Conservation (phyloP, 2,329 filamentous ascomycete species). For the Geosmithia flava region DNA sequence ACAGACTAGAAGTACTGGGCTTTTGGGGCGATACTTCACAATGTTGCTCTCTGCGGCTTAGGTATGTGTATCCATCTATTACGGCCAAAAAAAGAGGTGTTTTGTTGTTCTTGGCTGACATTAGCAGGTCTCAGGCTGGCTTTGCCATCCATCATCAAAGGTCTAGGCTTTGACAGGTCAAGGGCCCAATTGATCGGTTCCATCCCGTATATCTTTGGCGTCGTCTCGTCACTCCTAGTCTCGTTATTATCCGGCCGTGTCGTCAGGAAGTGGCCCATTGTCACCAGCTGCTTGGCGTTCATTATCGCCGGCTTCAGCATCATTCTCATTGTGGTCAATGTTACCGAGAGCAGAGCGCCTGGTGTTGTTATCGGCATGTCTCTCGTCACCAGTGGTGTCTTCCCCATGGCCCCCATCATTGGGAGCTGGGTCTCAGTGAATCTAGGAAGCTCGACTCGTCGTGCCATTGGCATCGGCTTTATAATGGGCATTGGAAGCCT, state of each 20-base stretch:
- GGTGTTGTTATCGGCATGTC: conserved; percentile 45
- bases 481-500: conserved; percentile 8
- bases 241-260: conserved; percentile 43
- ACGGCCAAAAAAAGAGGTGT: neutral
- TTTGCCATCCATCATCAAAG: conserved; percentile 51
- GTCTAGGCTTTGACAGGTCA: conserved; percentile 42
- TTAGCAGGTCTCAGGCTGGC: conserved; percentile 12
- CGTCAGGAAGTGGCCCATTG: conserved; percentile 40
- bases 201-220: conserved; percentile 48
- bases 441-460: conserved; percentile 12
- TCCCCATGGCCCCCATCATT: conserved; percentile 20
- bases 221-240: conserved; percentile 39
- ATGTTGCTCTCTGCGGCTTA: neutral
- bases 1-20: conserved; percentile 9
- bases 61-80: conserved; percentile 1
- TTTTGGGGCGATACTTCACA: conserved; percentile 3
- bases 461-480: conserved; percentile 16
- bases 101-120: neutral
- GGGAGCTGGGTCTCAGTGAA: conserved; percentile 23
- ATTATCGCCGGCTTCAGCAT: conserved; percentile 47
- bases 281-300: conserved; percentile 38
- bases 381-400: conserved; percentile 56
- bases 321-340: conserved; percentile 1
- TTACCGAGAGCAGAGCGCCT: neutral
- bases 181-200: conserved; percentile 55